Evolutionary conservation across 306 rosid genomes (phyloP).

Genomic region (Hippophae rhamnoides): DNA sequence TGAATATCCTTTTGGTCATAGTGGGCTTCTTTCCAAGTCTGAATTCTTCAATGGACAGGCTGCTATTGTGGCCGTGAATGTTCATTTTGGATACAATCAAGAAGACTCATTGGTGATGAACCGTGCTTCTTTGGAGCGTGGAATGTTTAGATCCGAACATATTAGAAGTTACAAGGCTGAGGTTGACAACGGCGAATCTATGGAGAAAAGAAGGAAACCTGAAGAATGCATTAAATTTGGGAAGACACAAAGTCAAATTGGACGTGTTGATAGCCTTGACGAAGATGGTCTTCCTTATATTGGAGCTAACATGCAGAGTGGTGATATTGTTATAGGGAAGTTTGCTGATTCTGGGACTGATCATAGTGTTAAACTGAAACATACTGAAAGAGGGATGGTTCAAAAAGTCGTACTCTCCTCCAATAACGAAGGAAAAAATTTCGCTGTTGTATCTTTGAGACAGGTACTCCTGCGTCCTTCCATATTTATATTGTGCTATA

Average conservation of each 20-base stretch:
- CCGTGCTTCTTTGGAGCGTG: slow-evolving; percentile 90
- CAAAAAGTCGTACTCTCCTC: slow-evolving; percentile 90
- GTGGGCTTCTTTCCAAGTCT: slow-evolving; percentile 41
- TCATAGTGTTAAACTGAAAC: slow-evolving; percentile 82
- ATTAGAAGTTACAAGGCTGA: slow-evolving; percentile 85
- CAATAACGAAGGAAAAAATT: slow-evolving; percentile 89
- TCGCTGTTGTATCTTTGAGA: slow-evolving; percentile 79
- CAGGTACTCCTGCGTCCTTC: slow-evolving; percentile 42
- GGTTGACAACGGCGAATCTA: slow-evolving; percentile 61
- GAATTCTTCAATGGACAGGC: slow-evolving; percentile 89
- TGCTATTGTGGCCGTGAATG: slow-evolving; percentile 95
- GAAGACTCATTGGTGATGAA: slow-evolving; percentile 98
- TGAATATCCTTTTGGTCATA: slow-evolving; percentile 26
- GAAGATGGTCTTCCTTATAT: slow-evolving; percentile 88
- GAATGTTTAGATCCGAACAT: slow-evolving; percentile 93
- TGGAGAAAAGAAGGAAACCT: slow-evolving; percentile 65
- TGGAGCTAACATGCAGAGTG: slow-evolving; percentile 83
- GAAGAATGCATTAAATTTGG: slow-evolving; percentile 78
- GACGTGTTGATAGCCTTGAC: slow-evolving; percentile 87
- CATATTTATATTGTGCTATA: background rate
- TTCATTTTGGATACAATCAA: slow-evolving; percentile 89
- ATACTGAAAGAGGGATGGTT: slow-evolving; percentile 90
- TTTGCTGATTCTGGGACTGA: slow-evolving; percentile 85
- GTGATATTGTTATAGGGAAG: slow-evolving; percentile 78
- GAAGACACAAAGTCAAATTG: slow-evolving; percentile 74